These are phyloP conservation scores for Chlamydomonas sp. DNA, from an alignment of 139 green algal species.

Conservation along the genomic window DNA sequence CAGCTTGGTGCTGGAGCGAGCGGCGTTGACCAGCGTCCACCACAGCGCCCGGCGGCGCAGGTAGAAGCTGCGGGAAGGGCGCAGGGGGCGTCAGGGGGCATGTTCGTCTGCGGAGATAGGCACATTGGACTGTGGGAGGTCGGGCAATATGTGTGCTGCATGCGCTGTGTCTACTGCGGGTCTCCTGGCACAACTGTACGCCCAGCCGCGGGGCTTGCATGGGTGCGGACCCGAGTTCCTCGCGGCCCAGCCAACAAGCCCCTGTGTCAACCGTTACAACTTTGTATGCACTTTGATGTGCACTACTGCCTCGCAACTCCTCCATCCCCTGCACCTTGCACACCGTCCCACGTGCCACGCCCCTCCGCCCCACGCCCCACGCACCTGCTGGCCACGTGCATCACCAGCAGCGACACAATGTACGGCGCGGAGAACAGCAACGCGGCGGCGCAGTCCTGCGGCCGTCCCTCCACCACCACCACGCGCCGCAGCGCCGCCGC, in stretches of 20 bases:
- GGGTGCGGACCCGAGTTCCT: too few species aligned
- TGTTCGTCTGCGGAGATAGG: too few species aligned
- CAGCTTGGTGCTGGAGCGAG: constrained; percentile 1
- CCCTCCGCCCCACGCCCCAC: background rate
- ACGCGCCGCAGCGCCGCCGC: background rate
- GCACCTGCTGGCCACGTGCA: background rate
- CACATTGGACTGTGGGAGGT: too few species aligned
- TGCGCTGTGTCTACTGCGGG: too few species aligned
- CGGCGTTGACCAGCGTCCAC: background rate
- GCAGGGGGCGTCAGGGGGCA: background rate
- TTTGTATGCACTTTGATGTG: too few species aligned
- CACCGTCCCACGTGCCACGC: background rate
- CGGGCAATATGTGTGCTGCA: too few species aligned
- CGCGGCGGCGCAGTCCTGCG: background rate
- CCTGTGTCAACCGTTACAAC: too few species aligned
- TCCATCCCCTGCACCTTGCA: background rate
- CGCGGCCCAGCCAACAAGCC: too few species aligned
- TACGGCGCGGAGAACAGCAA: background rate
- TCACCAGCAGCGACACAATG: background rate
- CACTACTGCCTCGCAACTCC: background rate
- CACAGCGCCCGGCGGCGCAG: background rate
- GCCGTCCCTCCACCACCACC: background rate
- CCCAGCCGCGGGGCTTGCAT: too few species aligned
- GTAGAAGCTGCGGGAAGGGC: constrained; percentile 2
- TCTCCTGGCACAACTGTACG: too few species aligned